phyloP scores from a whole-genome alignment of 2,329 filamentous ascomycete species.

The Trichophyton schoenleinii region DNA sequence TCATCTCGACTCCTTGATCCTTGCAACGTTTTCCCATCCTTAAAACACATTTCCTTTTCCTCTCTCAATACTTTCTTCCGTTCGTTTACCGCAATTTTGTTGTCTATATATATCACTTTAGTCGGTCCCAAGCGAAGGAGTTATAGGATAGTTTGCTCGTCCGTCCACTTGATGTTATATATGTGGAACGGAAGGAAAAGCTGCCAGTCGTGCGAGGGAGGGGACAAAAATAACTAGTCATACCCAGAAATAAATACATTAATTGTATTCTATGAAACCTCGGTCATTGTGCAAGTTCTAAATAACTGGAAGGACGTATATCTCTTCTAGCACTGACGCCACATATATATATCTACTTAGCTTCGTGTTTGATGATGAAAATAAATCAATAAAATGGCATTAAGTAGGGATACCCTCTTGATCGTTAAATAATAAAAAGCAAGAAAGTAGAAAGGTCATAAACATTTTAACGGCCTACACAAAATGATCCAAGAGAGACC shows the following conservation, averaged over 20 bases:
- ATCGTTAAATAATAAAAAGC: neutral
- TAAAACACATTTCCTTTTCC: neutral
- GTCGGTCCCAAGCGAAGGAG: conserved; percentile 2
- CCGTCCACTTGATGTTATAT: neutral
- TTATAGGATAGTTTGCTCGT: neutral
- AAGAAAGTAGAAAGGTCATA: neutral
- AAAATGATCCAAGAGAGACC: neutral
- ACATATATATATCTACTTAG: too few species aligned
- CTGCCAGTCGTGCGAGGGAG: neutral
- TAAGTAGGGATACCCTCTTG: neutral
- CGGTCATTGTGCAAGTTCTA: neutral
- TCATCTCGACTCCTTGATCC: neutral
- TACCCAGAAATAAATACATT: neutral
- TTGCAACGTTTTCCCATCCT: neutral
- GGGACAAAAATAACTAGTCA: neutral
- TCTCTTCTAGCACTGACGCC: too few species aligned
- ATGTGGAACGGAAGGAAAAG: neutral
- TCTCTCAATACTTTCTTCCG: neutral
- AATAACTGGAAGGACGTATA: too few species aligned
- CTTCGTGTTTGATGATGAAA: neutral
- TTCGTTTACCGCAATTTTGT: conserved; percentile 4
- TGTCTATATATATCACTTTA: conserved; percentile 3
- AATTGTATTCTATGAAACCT: neutral
- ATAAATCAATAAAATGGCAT: neutral
- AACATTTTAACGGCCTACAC: neutral